Evolutionary conservation across 345 rosid species (phyloP).

Genomic region (Lepidium didymum): DNA sequence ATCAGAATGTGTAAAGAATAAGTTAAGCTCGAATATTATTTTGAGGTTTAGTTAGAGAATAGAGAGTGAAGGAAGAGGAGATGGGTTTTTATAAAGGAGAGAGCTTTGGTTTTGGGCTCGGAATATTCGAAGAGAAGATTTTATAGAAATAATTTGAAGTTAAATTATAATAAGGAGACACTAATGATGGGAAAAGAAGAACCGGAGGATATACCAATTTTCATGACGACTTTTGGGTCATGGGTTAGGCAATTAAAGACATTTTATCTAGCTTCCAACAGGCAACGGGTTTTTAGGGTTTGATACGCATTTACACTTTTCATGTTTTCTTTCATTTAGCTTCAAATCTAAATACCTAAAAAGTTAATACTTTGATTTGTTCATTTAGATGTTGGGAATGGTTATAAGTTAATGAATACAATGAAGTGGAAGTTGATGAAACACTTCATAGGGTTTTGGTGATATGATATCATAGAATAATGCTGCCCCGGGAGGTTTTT

Average conservation of each 20-base stretch:
- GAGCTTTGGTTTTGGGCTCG: background rate
- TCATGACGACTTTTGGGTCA: conserved; percentile 15
- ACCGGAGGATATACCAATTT: conserved; percentile 24
- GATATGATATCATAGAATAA: too few species aligned
- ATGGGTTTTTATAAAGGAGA: conserved; percentile 8
- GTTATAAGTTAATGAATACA: too few species aligned
- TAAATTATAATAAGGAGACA: conserved; percentile 1
- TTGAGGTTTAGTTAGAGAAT: background rate
- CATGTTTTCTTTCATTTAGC: too few species aligned
- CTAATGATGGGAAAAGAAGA: conserved; percentile 17
- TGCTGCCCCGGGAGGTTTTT: background rate
- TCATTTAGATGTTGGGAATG: too few species aligned
- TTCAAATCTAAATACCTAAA: too few species aligned
- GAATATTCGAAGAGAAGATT: conserved; percentile 26
- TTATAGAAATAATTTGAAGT: background rate
- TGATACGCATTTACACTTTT: background rate
- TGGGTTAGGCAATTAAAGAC: conserved; percentile 12
- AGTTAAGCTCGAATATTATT: background rate
- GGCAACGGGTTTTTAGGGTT: conserved; percentile 3
- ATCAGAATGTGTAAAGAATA: background rate
- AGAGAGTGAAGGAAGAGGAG: background rate
- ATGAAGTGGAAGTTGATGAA: too few species aligned
- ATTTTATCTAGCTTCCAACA: conserved; percentile 11
- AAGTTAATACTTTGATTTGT: too few species aligned
- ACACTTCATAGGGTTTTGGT: too few species aligned